These are phyloP conservation scores for Ustilago trichophora DNA, from an alignment of 1,284 basidiomycete genomes.

Conservation along the genomic window DNA sequence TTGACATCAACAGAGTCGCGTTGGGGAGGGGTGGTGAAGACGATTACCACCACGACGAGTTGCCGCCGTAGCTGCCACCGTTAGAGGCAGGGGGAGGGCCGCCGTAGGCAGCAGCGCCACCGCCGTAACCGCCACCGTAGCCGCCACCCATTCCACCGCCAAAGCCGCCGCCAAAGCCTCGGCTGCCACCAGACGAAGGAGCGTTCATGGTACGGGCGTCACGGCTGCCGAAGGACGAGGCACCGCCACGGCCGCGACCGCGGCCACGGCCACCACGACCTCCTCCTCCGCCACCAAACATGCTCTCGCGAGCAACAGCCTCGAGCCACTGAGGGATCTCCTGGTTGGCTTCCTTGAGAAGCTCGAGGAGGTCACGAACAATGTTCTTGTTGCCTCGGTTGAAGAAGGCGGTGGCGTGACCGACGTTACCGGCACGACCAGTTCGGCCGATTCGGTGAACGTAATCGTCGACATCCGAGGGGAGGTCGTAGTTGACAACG, in stretches of 20 bases:
- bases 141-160: slow-evolving; percentile 47
- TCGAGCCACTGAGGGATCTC: slow-evolving; percentile 93
- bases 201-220: slow-evolving; percentile 64
- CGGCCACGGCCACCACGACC: slow-evolving; percentile 73
- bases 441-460: slow-evolving; percentile 80
- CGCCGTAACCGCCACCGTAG: slow-evolving; percentile 35
- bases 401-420: slow-evolving; percentile 77
- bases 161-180: slow-evolving; percentile 51
- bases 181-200: slow-evolving; percentile 51
- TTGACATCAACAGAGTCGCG: too few relatives aligned
- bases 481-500: slow-evolving; percentile 98
- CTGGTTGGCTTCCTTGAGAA: slow-evolving; percentile 96
- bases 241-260: slow-evolving; percentile 71
- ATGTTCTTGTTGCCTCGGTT: slow-evolving; percentile 74
- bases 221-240: slow-evolving; percentile 62
- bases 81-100: slow-evolving; percentile 50
- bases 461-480: slow-evolving; percentile 88
- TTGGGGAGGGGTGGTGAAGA: not conserved
- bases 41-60: slow-evolving; percentile 48
- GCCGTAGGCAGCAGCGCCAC: slow-evolving; percentile 37
- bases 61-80: slow-evolving; percentile 51
- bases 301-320: slow-evolving; percentile 81
- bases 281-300: slow-evolving; percentile 73
- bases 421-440: slow-evolving; percentile 98
- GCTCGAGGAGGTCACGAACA: slow-evolving; percentile 87